Base-by-base conservation (phyloP, 225 moss, liverwort and hornwort species). In the Bryoerythrophyllum caledonicum region DNA sequence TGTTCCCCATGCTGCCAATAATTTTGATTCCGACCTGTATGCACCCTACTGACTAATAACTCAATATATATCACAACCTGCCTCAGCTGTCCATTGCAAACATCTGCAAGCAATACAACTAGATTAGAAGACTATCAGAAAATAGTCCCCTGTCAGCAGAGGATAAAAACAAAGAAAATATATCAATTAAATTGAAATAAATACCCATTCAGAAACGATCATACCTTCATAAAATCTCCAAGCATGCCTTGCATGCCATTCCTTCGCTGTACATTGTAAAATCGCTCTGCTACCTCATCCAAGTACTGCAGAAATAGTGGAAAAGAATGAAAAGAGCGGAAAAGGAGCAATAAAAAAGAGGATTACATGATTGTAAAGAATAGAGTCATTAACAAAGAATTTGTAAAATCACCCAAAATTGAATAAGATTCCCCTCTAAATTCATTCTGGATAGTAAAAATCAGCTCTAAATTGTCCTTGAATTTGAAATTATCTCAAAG, bases 221-320 rank as follows among this genome's bases (percentile, higher is more conserved):
- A 64, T 62, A 99, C 99, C 93, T 93, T 99, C 93, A 99, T 89
- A 60, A 99, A 89, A 73, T 99, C 99, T 56, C 99, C 95, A 57
- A 99, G 83, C 95, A 99, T 92, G 73, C 95, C 95, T 77, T 91
- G 99, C 74, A 99, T 85, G 76, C 93, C 95, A 79, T 76, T 89
- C 71, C 83, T 91, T 34, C 84, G 89, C 35, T 86, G 93, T 53
- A 99, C 84, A 77, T 92, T 90, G 78, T 86, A 99, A 60, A 99
- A 93, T 6, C 79, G 90, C 84, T 92, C 99, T 15, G 89, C 99
- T 82, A 92, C 78, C 61, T 99, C 93, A 63, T 99, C 93, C 83
- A 99, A 80, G 65, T 90, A 95, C 99, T 99, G 82, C 75, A 74
- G 23, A 63, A 49, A 49, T 49, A 49, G 37, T 20, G 48, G 15